phyloP scores from a whole-genome alignment of 2,329 filamentous ascomycete genomes.

The Coniochaeta sp. region DNA sequence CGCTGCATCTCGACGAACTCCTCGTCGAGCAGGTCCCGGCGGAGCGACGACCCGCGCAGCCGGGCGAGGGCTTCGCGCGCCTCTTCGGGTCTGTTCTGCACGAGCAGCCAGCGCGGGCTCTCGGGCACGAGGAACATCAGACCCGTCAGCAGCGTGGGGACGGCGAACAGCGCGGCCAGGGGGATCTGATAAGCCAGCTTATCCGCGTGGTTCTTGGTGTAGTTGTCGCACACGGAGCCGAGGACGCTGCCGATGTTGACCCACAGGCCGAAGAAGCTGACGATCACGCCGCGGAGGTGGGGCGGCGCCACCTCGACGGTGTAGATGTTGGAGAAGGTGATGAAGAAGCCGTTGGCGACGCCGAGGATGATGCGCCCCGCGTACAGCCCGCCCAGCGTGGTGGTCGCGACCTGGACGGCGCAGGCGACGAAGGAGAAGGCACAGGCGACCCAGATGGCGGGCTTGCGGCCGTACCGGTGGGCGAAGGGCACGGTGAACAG shows the following conservation, averaged over 20 bases:
- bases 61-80: constrained; percentile 25
- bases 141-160: constrained; percentile 26
- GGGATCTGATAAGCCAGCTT: constrained; percentile 31
- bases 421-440: constrained; percentile 41
- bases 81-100: constrained; percentile 19
- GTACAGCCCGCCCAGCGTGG: constrained; percentile 44
- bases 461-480: constrained; percentile 21
- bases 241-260: constrained; percentile 28
- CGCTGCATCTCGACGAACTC: constrained; percentile 30
- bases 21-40: constrained; percentile 8
- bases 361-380: constrained; percentile 47
- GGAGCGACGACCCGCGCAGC: constrained; percentile 19
- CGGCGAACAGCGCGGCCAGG: constrained; percentile 30
- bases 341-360: constrained; percentile 48
- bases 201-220: constrained; percentile 26
- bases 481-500: constrained; percentile 31
- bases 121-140: constrained; percentile 31
- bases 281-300: constrained; percentile 23
- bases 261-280: constrained; percentile 25
- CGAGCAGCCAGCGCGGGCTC: constrained; percentile 31
- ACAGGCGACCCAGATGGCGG: constrained; percentile 37
- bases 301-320: constrained; percentile 24
- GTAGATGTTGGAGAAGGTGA: constrained; percentile 38
- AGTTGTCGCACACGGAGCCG: constrained; percentile 44
- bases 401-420: constrained; percentile 52